phyloP scores from a whole-genome alignment of 495 filamentous ascomycete species.

The Diplogelasinospora grovesii region DNA sequence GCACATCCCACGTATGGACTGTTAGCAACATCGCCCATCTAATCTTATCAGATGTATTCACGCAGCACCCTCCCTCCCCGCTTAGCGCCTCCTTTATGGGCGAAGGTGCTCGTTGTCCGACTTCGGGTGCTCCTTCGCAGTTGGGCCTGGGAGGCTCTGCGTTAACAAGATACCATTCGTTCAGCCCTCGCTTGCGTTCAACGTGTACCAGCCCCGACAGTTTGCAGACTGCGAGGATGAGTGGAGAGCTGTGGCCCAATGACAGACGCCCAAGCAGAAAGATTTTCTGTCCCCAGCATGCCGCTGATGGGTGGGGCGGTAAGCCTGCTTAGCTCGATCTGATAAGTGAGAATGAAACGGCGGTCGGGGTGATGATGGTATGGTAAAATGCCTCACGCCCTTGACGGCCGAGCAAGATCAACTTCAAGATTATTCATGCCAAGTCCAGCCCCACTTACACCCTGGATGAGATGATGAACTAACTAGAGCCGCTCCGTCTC shows the following conservation, averaged over 20 bases:
- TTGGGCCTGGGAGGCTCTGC: too few species aligned
- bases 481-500: too few species aligned
- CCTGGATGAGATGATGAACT: too few species aligned
- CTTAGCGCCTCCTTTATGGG: neutral
- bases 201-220: too few species aligned
- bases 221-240: neutral
- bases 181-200: too few species aligned
- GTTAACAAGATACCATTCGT: too few species aligned
- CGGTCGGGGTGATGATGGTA: too few species aligned
- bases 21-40: too few species aligned
- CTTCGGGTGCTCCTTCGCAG: neutral
- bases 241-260: neutral
- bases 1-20: too few species aligned
- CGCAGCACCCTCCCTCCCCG: neutral
- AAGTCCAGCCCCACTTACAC: constrained; percentile 10
- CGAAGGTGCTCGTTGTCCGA: neutral
- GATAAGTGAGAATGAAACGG: constrained; percentile 21
- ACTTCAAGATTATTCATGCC: constrained; percentile 35
- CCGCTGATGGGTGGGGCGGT: constrained; percentile 1
- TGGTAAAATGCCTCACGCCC: constrained; percentile 22
- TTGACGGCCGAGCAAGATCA: too few species aligned
- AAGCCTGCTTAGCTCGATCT: constrained; percentile 21
- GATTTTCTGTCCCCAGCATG: too few species aligned
- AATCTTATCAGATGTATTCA: constrained; percentile 22
- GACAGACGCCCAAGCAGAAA: neutral